Conservation (phyloP, 768 basidiomycete species). For the Tubosaeta sp. region DNA sequence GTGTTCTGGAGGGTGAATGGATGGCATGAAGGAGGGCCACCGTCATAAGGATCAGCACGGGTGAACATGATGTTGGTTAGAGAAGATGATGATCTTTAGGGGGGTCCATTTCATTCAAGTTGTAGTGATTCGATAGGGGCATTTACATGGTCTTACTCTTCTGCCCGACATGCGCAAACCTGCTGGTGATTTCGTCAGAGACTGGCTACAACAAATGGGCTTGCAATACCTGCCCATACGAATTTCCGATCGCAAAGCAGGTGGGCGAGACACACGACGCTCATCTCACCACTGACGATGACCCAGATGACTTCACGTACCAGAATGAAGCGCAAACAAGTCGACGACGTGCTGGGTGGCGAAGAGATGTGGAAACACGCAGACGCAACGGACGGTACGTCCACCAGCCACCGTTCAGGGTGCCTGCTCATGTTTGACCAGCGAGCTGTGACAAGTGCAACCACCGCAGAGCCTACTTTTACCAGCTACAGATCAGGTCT, state of each 20-base stretch:
- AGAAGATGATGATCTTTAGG: too few relatives aligned
- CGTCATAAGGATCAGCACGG: not conserved
- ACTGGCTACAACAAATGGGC: conserved; percentile 89
- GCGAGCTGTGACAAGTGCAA: conserved; percentile 78
- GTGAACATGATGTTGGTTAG: conserved; percentile 3
- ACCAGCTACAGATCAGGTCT: conserved; percentile 93
- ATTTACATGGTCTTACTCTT: conserved; percentile 84
- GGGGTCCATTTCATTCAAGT: too few relatives aligned
- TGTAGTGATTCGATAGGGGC: too few relatives aligned
- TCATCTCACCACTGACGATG: not conserved
- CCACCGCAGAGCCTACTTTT: conserved; percentile 81
- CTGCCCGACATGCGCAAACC: conserved; percentile 92
- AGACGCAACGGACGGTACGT: conserved; percentile 74
- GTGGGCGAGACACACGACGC: not conserved
- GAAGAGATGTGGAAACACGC: conserved; percentile 94
- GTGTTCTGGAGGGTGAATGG: conserved; percentile 6
- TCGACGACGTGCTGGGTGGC: conserved; percentile 94
- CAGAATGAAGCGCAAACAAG: conserved; percentile 79
- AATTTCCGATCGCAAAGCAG: conserved; percentile 48
- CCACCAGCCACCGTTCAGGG: not conserved
- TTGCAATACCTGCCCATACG: conserved; percentile 92
- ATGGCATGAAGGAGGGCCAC: conserved; percentile 5
- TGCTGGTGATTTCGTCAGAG: conserved; percentile 72
- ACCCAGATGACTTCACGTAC: conserved; percentile 86
- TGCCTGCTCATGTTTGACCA: conserved; percentile 18